These are phyloP conservation scores for Lasiodiplodia theobromae DNA, from an alignment of 2,329 filamentous ascomycete species.

Conservation along the genomic window DNA sequence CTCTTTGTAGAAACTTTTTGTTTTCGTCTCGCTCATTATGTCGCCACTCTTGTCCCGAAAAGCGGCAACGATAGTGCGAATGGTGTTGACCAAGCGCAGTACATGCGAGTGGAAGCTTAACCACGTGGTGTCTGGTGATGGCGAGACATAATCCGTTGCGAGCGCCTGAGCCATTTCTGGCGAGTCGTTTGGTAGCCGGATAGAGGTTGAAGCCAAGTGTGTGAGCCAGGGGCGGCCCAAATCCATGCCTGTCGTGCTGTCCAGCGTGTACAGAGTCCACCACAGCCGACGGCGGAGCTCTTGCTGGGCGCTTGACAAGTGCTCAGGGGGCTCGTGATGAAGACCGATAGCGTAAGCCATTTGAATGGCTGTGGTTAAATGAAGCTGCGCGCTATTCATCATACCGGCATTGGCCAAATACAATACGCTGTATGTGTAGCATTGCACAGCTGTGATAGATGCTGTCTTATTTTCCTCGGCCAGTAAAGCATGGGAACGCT, in stretches of 20 bases:
- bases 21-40: slow-evolving; percentile 29
- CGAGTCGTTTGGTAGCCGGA: slow-evolving; percentile 49
- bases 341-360: slow-evolving; percentile 58
- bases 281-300: slow-evolving; percentile 57
- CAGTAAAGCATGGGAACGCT: slow-evolving; percentile 49
- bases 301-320: slow-evolving; percentile 43
- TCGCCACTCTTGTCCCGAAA: slow-evolving; percentile 45
- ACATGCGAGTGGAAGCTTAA: slow-evolving; percentile 48
- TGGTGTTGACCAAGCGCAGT: slow-evolving; percentile 45
- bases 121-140: slow-evolving; percentile 45
- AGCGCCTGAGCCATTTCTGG: slow-evolving; percentile 39
- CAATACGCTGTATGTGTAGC: slow-evolving; percentile 52
- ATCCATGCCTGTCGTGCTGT: slow-evolving; percentile 56
- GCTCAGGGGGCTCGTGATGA: slow-evolving; percentile 54
- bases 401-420: slow-evolving; percentile 59
- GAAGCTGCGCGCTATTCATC: slow-evolving; percentile 57
- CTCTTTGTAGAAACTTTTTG: slow-evolving; percentile 42
- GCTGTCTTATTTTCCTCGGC: slow-evolving; percentile 31
- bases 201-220: slow-evolving; percentile 44
- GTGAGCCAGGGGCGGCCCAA: slow-evolving; percentile 55
- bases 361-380: slow-evolving; percentile 51
- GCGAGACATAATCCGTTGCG: slow-evolving; percentile 35
- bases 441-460: slow-evolving; percentile 57
- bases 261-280: slow-evolving; percentile 50
- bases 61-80: slow-evolving; percentile 43